Evolutionary conservation across 106 monocot genomes (phyloP).

Genomic region (Ottelia alismoides): DNA sequence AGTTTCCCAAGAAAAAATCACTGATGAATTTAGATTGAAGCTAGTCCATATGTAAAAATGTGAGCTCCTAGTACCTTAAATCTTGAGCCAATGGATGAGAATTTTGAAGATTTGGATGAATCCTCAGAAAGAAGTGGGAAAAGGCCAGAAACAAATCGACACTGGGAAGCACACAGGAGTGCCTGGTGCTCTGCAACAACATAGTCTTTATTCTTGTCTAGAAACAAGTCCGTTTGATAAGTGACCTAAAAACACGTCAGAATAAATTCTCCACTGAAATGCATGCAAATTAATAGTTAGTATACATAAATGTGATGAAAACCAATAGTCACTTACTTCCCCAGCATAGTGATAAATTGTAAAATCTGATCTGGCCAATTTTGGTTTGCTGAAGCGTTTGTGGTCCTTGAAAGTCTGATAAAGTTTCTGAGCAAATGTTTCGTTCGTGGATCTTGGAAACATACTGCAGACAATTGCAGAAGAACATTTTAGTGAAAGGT

Average conservation of each 20-base stretch:
- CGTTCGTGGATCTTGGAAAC: slow-evolving; percentile 59
- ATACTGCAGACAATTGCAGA: slow-evolving; percentile 22
- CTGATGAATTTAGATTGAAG: too few relatives aligned
- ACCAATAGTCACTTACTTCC: slow-evolving; percentile 32
- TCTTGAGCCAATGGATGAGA: slow-evolving; percentile 47
- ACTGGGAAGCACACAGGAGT: slow-evolving; percentile 38
- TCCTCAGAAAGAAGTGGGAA: slow-evolving; percentile 47
- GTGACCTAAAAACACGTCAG: slow-evolving; percentile 33
- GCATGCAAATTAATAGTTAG: not conserved
- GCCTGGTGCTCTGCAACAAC: too few relatives aligned
- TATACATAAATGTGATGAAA: not conserved
- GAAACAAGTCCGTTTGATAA: too few relatives aligned
- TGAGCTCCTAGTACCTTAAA: slow-evolving; percentile 63
- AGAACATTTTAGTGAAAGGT: too few relatives aligned
- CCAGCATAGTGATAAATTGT: too few relatives aligned
- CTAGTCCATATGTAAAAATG: too few relatives aligned
- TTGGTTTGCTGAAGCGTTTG: too few relatives aligned
- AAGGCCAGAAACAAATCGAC: slow-evolving; percentile 47
- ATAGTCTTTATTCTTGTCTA: too few relatives aligned
- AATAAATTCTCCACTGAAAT: not conserved
- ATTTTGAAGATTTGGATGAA: too few relatives aligned
- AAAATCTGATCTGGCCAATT: too few relatives aligned
- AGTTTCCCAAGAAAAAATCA: slow-evolving; percentile 2
- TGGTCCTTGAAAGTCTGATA: slow-evolving; percentile 48
- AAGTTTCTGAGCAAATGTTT: slow-evolving; percentile 58